Evolutionary conservation across 73 alveolate species (phyloP), one percentile per base, ranked within the genome.

Genomic region (Tetrahymena thermophila): DNA sequence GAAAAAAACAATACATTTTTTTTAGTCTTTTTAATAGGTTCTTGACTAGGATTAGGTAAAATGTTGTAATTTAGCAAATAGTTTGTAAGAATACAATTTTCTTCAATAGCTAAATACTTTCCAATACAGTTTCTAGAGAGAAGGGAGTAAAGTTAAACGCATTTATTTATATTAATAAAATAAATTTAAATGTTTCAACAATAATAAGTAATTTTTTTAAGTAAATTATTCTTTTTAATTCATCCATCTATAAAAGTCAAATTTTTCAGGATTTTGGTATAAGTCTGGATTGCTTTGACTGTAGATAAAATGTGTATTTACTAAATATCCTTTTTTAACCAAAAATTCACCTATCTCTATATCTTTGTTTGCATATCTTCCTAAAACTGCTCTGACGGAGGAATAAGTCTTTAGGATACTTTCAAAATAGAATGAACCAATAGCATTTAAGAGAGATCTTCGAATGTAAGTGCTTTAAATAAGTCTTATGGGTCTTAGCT

Each of bases 181-280:
- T 37, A 37, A 37, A 37, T 3, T 37, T 4, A 37, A 37, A 37
- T 37, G 7, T 3, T 37, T 37, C 3, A 37, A 37, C 3, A 4
- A 37, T 37, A 37, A 37, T 58, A 35, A 37, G 7, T 37, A 37
- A 4, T 37, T 37, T 7, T 37, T 35, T 37, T 7, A n/a, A 4
- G 7, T 4, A 37, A 37, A 37, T 37, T 85, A 44, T 17, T 44
- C 58, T 44, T 4, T 14, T 44, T 17, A 11, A 14, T 44, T 44
- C 58, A 44, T 94, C 96, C 96, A 94, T 94, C 96, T 94, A 23
- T 94, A 94, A 25, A 95, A 95, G 23, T 94, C 42, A n/a, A 94
- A 94, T 35, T 56, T 40, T 13, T 85, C 85, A 19, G 96, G 94
- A 84, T 94, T 93, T 23, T n/a, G 17, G 40, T 17, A 94, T n/a